Evolutionary conservation across 768 basidiomycete genomes (phyloP).

Genomic region (Suillus alpinus): DNA sequence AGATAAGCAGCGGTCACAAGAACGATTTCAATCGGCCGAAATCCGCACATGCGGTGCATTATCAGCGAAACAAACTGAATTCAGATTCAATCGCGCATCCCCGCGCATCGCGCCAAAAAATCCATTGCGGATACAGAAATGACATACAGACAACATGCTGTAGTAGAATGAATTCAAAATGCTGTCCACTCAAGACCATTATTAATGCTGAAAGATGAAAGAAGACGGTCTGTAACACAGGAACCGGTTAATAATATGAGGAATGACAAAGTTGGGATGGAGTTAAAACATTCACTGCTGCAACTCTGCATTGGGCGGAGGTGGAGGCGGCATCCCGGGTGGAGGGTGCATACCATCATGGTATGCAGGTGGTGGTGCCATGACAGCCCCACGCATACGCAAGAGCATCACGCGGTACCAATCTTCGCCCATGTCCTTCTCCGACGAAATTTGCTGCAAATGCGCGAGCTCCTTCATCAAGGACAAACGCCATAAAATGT

Average conservation of each 20-base stretch:
- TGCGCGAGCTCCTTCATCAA: conserved; percentile 80
- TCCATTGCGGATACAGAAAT: background rate
- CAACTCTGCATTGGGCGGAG: conserved; percentile 33
- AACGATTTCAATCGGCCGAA: conserved; percentile 2
- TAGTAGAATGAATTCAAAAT: background rate
- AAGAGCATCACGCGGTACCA: conserved; percentile 87
- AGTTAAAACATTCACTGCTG: conserved; percentile 19
- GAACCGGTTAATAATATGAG: background rate
- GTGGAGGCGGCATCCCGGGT: conserved; percentile 35
- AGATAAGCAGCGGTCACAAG: conserved; percentile 9
- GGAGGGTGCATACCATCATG: conserved; percentile 36
- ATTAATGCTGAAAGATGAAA: background rate
- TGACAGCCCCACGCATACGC: conserved; percentile 70
- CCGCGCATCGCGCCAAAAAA: background rate
- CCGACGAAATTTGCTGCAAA: conserved; percentile 70
- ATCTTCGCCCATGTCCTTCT: conserved; percentile 80
- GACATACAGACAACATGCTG: conserved; percentile 1
- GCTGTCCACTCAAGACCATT: background rate
- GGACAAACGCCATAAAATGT: conserved; percentile 75
- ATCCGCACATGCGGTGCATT: background rate
- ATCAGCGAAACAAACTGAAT: background rate
- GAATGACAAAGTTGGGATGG: background rate
- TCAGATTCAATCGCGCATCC: background rate
- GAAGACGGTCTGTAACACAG: conserved; percentile 1
- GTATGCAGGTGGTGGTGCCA: conserved; percentile 43